Base-by-base conservation (phyloP, 257 asterid species). In the Vinca minor region DNA sequence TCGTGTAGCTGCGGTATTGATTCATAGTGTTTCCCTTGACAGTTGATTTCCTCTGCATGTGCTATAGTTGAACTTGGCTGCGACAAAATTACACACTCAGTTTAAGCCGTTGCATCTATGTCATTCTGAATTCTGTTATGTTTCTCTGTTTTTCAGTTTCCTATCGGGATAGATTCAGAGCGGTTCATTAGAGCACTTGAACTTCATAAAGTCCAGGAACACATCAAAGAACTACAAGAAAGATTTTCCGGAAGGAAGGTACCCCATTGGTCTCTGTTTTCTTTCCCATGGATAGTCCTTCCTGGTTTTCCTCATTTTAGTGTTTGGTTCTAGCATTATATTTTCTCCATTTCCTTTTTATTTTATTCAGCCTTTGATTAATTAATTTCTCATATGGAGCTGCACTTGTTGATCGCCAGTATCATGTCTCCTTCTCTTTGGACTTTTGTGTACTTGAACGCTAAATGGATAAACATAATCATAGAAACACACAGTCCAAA, bases 241-340 rank as follows among this genome's bases (percentile, higher is more conserved):
- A 79, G 95, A 75, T 89, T 90, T 82, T 65, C 87, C 49, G 97
- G 95, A 74, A 80, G 95, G 79, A 87, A 87, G 95, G 97, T 90
- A 66, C 52, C 63, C 61, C 69, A 61, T 61, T 53, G 59, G 58
- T 59, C 55, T 67, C 32, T 46, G 58, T 50, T 59, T 56, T 28
- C 29, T 38, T 32, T 55, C 41, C 17, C 62, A 56, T 17, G 62
- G 31, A 54, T 11, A 56, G 18, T 31, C 42, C 60, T 56, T 15
- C 23, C 26, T 11, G 17, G 42, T 56, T 56, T 12, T 14, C 39
- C 62, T 20, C 4, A 17, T 23, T 55, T 55, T 14, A 29, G 14
- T 55, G 23, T 28, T 26, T 28, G 14, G 17, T 11, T 23, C 57
- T 28, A 50, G 31, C 25, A 9, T 55, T 5, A 49, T 49, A 12